Conservation (phyloP, 2,329 filamentous ascomycete genomes). For the Colletotrichum liaoningense region DNA sequence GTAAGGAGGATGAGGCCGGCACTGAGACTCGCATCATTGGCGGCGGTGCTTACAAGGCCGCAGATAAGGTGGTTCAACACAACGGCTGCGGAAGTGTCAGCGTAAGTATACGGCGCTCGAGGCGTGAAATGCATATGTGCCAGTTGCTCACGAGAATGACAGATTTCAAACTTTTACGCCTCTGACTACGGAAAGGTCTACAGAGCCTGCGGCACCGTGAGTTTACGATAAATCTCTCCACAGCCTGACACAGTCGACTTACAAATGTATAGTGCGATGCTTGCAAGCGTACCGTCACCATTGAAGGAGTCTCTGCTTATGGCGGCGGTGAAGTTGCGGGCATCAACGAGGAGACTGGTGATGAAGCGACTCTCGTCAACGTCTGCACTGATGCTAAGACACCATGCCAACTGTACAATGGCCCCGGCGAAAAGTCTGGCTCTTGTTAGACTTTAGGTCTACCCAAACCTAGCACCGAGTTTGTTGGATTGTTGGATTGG, state of each 20-base stretch:
- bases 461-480: not conserved
- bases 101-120: conserved; percentile 33
- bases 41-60: conserved; percentile 56
- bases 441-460: conserved; percentile 7
- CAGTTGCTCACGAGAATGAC: not conserved
- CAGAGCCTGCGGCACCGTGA: conserved; percentile 31
- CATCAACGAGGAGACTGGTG: conserved; percentile 54
- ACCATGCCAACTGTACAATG: conserved; percentile 41
- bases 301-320: conserved; percentile 52
- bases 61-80: conserved; percentile 60
- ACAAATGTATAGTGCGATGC: conserved; percentile 17
- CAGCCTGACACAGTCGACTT: conserved; percentile 21
- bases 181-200: conserved; percentile 60
- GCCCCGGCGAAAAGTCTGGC: conserved; percentile 43
- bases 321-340: conserved; percentile 53
- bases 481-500: not conserved
- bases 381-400: conserved; percentile 42
- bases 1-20: conserved; percentile 35
- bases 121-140: not conserved
- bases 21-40: conserved; percentile 41
- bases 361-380: conserved; percentile 43
- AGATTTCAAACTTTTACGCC: conserved; percentile 53
- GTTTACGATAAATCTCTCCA: not conserved
- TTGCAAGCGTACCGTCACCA: conserved; percentile 56
- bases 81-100: conserved; percentile 58